These are phyloP conservation scores for Vitis rupestris DNA, from an alignment of 164 flowering plant genomes.

Conservation along the genomic window DNA sequence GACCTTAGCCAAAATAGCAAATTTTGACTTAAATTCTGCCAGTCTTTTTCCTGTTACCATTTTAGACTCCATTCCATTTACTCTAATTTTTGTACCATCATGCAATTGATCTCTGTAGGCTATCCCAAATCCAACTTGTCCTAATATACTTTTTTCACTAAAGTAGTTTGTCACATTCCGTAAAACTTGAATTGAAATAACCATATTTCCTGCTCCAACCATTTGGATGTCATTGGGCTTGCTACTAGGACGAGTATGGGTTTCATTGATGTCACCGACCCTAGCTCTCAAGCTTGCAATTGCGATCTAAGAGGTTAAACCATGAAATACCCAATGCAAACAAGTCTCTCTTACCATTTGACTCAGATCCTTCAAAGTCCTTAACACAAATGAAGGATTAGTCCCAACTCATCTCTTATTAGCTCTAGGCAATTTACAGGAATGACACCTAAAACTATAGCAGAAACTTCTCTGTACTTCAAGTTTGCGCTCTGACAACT, in stretches of 20 bases:
- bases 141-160: conserved; percentile 58
- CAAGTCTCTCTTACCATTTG: no score
- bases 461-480: no score
- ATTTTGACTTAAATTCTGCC: conserved; percentile 68
- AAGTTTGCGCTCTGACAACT: no score
- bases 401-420: no score
- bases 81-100: conserved; percentile 79
- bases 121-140: conserved; percentile 71
- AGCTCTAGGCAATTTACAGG: no score
- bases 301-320: conserved; percentile 35
- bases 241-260: conserved; percentile 35
- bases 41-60: conserved; percentile 57
- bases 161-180: conserved; percentile 63
- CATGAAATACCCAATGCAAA: no score
- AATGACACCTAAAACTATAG: no score
- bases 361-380: no score
- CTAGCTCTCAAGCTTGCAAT: conserved; percentile 64
- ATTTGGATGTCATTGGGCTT: conserved; percentile 57
- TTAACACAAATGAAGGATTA: no score
- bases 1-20: conserved; percentile 76
- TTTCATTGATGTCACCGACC: conserved; percentile 55
- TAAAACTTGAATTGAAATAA: conserved; percentile 72
- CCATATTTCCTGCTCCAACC: conserved; percentile 74
- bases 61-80: conserved; percentile 73
- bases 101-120: conserved; percentile 77